Conservation (phyloP, 805 yeast genomes). For the Yarrowia sp. region DNA sequence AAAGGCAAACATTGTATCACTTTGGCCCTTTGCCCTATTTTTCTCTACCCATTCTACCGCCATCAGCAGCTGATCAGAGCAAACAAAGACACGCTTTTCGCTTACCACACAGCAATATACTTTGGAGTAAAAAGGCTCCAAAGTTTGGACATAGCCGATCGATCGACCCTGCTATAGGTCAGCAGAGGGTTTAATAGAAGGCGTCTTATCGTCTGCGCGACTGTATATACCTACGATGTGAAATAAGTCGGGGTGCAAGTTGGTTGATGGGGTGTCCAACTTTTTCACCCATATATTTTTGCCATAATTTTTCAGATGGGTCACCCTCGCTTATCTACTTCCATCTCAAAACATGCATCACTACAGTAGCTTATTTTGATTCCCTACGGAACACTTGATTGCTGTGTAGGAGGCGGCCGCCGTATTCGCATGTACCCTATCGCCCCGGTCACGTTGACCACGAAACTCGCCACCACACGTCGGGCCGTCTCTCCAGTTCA, state of each 20-base stretch:
- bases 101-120: not conserved
- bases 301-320: no score
- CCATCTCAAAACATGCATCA: not conserved
- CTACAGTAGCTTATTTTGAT: not conserved
- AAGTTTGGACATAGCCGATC: not conserved
- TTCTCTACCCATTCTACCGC: not conserved
- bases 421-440: conserved; percentile 7
- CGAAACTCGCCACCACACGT: not conserved
- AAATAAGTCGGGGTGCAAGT: no score
- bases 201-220: not conserved
- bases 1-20: no score
- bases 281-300: no score
- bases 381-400: not conserved
- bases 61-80: not conserved
- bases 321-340: not conserved
- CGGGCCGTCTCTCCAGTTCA: not conserved
- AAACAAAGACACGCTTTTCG: conserved; percentile 3
- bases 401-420: not conserved
- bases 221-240: not conserved
- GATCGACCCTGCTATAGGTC: not conserved
- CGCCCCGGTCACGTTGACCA: not conserved
- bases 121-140: not conserved
- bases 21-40: not conserved
- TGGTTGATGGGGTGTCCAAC: no score
- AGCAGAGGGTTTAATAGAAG: conserved; percentile 1